Base-by-base conservation (phyloP, 345 rosid genomes). In the Pugionium dolabratum region DNA sequence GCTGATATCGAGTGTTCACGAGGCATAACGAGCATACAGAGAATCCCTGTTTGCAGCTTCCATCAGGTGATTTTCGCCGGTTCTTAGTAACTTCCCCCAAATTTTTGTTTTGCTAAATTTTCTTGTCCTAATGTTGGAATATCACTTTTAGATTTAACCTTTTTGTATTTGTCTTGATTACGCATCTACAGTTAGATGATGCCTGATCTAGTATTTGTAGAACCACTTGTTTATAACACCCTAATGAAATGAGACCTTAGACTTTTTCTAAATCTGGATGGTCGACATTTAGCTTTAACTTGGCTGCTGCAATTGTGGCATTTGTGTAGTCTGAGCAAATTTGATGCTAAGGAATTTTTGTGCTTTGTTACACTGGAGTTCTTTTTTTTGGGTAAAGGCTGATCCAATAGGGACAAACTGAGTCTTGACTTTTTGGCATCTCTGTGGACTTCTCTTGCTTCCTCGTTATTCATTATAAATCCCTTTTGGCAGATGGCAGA, bases 31-130 rank as follows among this genome's bases (percentile, higher is more conserved):
- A 36, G 71, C 66, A 79, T 80, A 39, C 81, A 86, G 67, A 81
- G 80, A 66, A 76, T 81, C 60, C 76, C 80, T 32, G 95, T 88
- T 73, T 81, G 84, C 73, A 81, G 67, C 79, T 92, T 92, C 80
- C 87, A 80, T 59, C 82, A 89, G 92, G 98, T 92, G 62, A 66
- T 11, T 41, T n/a, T 27, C 5, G 1, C 49, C 56, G 2, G 3
- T 52, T 35, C 2, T 27, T 46, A 0, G 33, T 2, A 44, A 35
- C 36, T 62, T 25, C 36, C 5, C 49, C 46, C 33, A 7, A 50
- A 6, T 9, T 25, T 9, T 9, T 37, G 9, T 30, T 5, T 26
- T 10, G 28, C 9, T 33, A 45, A 25, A 29, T 6, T 55, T 37
- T 2, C 50, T 6, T 2, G 31, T 36, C 33, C 5, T 9, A 18